These are phyloP conservation scores for Betula pendula DNA, from an alignment of 306 rosid genomes.

Conservation along the genomic window DNA sequence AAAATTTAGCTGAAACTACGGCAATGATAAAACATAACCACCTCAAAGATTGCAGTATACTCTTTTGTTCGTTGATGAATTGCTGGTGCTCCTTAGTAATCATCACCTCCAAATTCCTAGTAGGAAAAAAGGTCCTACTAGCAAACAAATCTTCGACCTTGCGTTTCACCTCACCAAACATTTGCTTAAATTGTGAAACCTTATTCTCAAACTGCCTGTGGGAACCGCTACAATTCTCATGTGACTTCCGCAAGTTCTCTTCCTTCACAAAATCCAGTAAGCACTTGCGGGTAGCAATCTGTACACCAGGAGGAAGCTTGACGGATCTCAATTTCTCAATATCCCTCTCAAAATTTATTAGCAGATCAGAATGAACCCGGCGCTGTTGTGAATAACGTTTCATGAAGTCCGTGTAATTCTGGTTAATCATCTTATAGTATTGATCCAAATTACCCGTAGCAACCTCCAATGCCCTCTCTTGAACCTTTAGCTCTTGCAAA, in stretches of 20 bases:
- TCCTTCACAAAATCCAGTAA: constrained; percentile 92
- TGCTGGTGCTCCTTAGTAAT: constrained; percentile 71
- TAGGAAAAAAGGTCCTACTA: constrained; percentile 40
- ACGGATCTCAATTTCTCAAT: constrained; percentile 67
- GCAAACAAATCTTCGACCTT: constrained; percentile 78
- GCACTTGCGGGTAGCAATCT: constrained; percentile 60
- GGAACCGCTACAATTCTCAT: constrained; percentile 74
- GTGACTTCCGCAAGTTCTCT: constrained; percentile 72
- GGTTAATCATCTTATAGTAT: constrained; percentile 66
- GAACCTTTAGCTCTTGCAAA: constrained; percentile 84
- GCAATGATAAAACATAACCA: constrained; percentile 36
- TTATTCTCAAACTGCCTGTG: constrained; percentile 94
- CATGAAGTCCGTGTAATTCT: constrained; percentile 82
- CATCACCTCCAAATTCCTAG: constrained; percentile 51
- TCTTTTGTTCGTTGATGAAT: constrained; percentile 70
- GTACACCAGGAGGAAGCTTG: constrained; percentile 77
- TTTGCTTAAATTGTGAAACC: constrained; percentile 74
- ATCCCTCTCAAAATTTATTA: constrained; percentile 74
- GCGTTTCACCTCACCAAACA: constrained; percentile 62
- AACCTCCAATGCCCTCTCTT: constrained; percentile 87
- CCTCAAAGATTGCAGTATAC: constrained; percentile 97
- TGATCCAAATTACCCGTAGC: constrained; percentile 90
- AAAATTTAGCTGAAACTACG: neutral
- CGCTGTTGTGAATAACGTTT: constrained; percentile 74
- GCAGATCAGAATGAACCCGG: constrained; percentile 77